Percentiles rank a stretch among this genome's conserved stretches.
Evolutionary conservation across 2,329 filamentous ascomycete species (phyloP).

Genomic region (Seiridium cupressi): DNA sequence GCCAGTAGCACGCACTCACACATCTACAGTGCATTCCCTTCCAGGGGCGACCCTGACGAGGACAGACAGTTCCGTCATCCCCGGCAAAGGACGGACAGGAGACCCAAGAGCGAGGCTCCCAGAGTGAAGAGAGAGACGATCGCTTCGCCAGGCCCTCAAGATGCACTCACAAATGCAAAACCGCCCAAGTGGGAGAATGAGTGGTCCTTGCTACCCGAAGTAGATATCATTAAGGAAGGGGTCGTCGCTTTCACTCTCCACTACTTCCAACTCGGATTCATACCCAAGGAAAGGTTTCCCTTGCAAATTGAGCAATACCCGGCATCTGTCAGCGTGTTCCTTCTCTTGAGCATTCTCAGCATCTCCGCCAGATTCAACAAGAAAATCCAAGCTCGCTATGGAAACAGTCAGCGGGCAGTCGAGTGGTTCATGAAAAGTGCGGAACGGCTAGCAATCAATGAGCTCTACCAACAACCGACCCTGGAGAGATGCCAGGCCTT

Average conservation of each 20-base stretch:
- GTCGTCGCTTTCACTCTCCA: conserved; percentile 52
- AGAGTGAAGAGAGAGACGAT: conserved; percentile 25
- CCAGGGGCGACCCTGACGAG: conserved; percentile 50
- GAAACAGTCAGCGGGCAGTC: conserved; percentile 48
- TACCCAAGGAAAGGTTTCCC: conserved; percentile 51
- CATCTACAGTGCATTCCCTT: conserved; percentile 44
- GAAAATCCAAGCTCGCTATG: conserved; percentile 44
- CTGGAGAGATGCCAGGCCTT: conserved; percentile 58
- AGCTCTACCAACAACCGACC: conserved; percentile 51
- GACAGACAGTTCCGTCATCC: conserved; percentile 58
- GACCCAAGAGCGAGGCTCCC: conserved; percentile 27
- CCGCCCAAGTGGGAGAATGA: conserved; percentile 36
- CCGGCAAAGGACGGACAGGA: conserved; percentile 47
- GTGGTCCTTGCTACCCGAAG: conserved; percentile 49
- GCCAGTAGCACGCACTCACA: conserved; percentile 4
- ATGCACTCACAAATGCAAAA: conserved; percentile 27
- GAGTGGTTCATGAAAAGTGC: conserved; percentile 54
- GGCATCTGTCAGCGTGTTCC: conserved; percentile 50
- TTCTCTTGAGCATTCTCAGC: conserved; percentile 54
- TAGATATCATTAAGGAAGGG: conserved; percentile 49
- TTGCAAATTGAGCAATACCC: conserved; percentile 44
- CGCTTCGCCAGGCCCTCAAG: conserved; percentile 17
- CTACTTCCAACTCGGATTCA: conserved; percentile 60
- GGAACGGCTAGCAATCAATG: conserved; percentile 42
- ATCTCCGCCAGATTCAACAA: conserved; percentile 55